A percentile compares a stretch with the other conserved stretches of the same genome.
phyloP scores from a whole-genome alignment of 441 rosid species.

The Erodium moschatum region DNA sequence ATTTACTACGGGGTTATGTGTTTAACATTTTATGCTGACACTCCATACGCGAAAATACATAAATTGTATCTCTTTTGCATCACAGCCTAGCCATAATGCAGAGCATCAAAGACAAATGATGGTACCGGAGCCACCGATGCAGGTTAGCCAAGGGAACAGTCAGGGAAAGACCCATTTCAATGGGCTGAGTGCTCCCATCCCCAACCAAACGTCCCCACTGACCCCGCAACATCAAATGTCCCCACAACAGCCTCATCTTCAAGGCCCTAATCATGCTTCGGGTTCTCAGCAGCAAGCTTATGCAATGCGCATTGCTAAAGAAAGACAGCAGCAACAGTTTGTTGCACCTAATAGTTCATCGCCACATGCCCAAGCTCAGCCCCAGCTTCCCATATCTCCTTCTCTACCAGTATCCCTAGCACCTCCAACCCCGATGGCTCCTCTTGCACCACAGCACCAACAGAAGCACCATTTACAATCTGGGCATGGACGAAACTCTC shows the following conservation, averaged over 20 bases:
- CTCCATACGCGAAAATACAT: too few species aligned
- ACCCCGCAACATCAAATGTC: conserved; percentile 66
- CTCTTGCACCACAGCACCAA: conserved; percentile 50
- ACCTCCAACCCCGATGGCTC: conserved; percentile 41
- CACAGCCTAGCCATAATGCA: too few species aligned
- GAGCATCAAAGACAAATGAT: too few species aligned
- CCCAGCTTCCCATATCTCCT: conserved; percentile 61
- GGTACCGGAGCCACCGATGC: conserved; percentile 52
- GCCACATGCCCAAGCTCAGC: conserved; percentile 39
- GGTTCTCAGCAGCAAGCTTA: conserved; percentile 66
- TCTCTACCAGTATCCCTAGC: conserved; percentile 53
- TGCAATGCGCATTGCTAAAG: conserved; percentile 56
- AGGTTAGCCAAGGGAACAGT: conserved; percentile 34
- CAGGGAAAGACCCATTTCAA: conserved; percentile 62
- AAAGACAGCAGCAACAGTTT: conserved; percentile 56
- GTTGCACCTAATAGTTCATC: too few species aligned
- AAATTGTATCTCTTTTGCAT: too few species aligned
- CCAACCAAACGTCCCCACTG: conserved; percentile 66
- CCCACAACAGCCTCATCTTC: conserved; percentile 69
- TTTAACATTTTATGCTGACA: too few species aligned
- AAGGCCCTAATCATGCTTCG: conserved; percentile 24
- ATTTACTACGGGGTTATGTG: too few species aligned
- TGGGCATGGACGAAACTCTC: conserved; percentile 52
- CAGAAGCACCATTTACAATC: conserved; percentile 59
- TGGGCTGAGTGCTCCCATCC: conserved; percentile 54